These are phyloP conservation scores for Trametes maxima DNA, from an alignment of 768 basidiomycete genomes.

Conservation along the genomic window DNA sequence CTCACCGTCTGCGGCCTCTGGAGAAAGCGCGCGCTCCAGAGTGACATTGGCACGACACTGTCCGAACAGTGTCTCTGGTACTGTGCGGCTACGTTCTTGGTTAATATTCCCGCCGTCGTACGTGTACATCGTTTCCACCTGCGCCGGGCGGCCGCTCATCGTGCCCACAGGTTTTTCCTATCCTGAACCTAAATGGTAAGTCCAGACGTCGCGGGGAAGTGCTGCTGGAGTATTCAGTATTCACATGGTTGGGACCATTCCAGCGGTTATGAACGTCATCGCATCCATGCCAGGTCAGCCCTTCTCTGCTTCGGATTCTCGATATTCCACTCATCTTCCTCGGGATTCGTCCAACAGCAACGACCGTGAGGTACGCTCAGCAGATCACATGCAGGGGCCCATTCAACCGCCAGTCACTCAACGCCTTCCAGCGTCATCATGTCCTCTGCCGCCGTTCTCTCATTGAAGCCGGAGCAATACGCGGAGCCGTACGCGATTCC, in stretches of 20 bases:
- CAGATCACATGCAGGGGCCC: background rate
- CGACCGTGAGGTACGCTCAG: constrained; percentile 7
- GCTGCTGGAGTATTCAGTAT: background rate
- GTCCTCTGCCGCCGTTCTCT: constrained; percentile 18
- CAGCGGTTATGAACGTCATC: constrained; percentile 21
- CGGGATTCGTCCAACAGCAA: background rate
- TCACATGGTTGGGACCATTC: background rate
- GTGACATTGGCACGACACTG: constrained; percentile 8
- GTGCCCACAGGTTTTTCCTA: background rate
- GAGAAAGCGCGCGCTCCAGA: constrained; percentile 9
- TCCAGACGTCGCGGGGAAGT: background rate
- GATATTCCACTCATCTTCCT: background rate
- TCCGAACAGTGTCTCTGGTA: constrained; percentile 22
- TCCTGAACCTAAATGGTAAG: constrained; percentile 14
- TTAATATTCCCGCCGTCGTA: constrained; percentile 16
- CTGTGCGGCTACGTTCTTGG: constrained; percentile 13
- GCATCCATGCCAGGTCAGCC: constrained; percentile 16
- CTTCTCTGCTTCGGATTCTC: background rate
- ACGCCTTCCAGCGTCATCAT: constrained; percentile 9
- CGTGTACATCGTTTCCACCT: background rate
- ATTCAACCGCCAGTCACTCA: background rate
- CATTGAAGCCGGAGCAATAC: constrained; percentile 1
- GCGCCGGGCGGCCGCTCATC: background rate
- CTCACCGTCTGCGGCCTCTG: constrained; percentile 15
- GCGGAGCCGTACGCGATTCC: background rate